phyloP scores from a whole-genome alignment of 306 rosid genomes.

The Mucuna pruriens region DNA sequence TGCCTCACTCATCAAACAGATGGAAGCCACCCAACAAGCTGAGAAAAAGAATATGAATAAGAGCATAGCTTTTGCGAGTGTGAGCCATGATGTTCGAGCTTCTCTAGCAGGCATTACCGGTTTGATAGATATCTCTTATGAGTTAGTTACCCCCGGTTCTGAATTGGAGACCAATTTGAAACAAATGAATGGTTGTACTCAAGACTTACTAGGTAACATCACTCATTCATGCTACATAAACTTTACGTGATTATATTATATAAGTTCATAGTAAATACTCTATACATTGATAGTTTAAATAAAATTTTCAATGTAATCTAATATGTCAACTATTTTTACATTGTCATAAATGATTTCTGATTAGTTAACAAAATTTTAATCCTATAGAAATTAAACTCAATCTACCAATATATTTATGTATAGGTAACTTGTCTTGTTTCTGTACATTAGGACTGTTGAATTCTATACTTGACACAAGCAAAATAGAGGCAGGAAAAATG shows the following conservation, averaged over 20 bases:
- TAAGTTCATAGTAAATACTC: too few relatives aligned
- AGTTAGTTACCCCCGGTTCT: conserved; percentile 43
- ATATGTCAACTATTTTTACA: too few relatives aligned
- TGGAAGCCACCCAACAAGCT: conserved; percentile 78
- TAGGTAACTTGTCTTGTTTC: too few relatives aligned
- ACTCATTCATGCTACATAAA: neutral
- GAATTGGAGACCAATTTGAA: conserved; percentile 56
- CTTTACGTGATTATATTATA: neutral
- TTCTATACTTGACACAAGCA: conserved; percentile 83
- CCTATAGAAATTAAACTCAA: too few relatives aligned
- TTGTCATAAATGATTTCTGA: too few relatives aligned
- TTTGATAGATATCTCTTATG: conserved; percentile 57
- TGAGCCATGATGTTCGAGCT: conserved; percentile 82
- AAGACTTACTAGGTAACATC: conserved; percentile 69
- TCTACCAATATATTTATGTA: too few relatives aligned
- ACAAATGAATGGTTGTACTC: conserved; percentile 63
- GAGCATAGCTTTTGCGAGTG: conserved; percentile 68
- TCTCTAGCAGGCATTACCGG: conserved; percentile 70
- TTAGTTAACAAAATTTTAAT: too few relatives aligned
- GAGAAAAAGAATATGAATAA: conserved; percentile 76
- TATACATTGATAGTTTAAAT: too few relatives aligned
- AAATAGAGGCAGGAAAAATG: conserved; percentile 86
- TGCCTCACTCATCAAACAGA: conserved; percentile 66
- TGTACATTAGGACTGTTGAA: conserved; percentile 61
- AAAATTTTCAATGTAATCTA: too few relatives aligned